Evolutionary conservation across 2,329 filamentous ascomycete species (phyloP), one percentile per base, ranked within the genome.

Genomic region (Coleophoma eucalyptorum): DNA sequence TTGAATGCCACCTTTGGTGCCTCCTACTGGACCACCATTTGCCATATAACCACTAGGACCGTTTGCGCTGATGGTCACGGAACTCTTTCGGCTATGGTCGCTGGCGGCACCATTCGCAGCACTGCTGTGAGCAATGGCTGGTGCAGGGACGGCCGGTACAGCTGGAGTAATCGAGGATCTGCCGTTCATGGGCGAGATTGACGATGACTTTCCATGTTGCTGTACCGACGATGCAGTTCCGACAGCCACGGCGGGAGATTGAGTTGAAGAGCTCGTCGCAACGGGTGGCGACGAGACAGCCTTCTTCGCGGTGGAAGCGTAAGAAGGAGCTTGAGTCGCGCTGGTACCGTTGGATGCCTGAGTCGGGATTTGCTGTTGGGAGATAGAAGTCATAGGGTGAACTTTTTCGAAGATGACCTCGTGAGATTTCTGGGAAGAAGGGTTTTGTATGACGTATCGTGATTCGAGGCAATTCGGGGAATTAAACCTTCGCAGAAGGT

Each of bases 41-140:
- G 86, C 79, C 54, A 85, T 81, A 68, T 84, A 89, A 65, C 85
- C 85, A 60, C 80, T 88, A 50, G 89, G 82, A 60, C 87, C 89
- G 66, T 89, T 88, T 61, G 90, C 86, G 69, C 83, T 91, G 76
- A 97, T 96, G 64, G 92, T 96, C 64, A 96, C 87, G 16, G 93
- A 96, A 58, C 85, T 84, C 74, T 96, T 96, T 67, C 90, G 84
- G 66, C 78, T 80, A 75, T 97, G 92, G 62, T 90, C 86, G 61
- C 77, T 76, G 49, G 78, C 70, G 59, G 75, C 73, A 59, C 89
- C 89, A 81, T 95, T 94, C 65, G 78, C 77, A 59, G 76, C 72
- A 65, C 76, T 81, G 70, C 80, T 80, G 69, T 83, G 81, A 56
- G 78, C 80, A 60, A 87, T 82, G 57, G 76, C 75, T 58, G 84